phyloP scores from a whole-genome alignment of 331 rosid genomes.

The Acacia concinna region DNA sequence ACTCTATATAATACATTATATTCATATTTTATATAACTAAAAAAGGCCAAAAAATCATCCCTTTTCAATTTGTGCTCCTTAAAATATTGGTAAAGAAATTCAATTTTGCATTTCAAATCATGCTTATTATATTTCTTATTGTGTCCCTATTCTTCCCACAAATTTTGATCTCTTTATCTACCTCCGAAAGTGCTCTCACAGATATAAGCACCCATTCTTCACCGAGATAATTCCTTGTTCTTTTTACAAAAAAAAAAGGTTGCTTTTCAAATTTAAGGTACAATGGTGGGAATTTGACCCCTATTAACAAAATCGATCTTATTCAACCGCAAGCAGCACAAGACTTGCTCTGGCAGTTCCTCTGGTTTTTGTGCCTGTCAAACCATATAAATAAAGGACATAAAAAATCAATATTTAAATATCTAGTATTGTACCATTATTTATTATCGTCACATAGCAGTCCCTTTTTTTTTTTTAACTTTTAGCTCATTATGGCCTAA shows the following conservation, averaged over 20 bases:
- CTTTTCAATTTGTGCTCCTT: neutral
- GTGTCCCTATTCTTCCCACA: neutral
- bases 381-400: neutral
- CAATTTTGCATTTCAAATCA: neutral
- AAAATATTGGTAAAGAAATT: neutral
- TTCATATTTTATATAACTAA: neutral
- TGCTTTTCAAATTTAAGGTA: conserved; percentile 33
- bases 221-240: neutral
- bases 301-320: conserved; percentile 76
- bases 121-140: neutral
- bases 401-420: neutral
- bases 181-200: neutral
- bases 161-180: neutral
- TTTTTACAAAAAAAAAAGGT: neutral
- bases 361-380: conserved; percentile 86
- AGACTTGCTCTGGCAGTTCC: conserved; percentile 83
- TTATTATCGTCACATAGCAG: neutral
- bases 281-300: conserved; percentile 84
- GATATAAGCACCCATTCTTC: neutral
- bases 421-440: neutral
- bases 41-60: neutral
- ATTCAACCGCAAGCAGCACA: conserved; percentile 79
- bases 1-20: neutral
- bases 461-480: no score
- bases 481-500: neutral